Evolutionary conservation across 208 protist genomes (phyloP).

Genomic region (Novymonas esmeraldas): DNA sequence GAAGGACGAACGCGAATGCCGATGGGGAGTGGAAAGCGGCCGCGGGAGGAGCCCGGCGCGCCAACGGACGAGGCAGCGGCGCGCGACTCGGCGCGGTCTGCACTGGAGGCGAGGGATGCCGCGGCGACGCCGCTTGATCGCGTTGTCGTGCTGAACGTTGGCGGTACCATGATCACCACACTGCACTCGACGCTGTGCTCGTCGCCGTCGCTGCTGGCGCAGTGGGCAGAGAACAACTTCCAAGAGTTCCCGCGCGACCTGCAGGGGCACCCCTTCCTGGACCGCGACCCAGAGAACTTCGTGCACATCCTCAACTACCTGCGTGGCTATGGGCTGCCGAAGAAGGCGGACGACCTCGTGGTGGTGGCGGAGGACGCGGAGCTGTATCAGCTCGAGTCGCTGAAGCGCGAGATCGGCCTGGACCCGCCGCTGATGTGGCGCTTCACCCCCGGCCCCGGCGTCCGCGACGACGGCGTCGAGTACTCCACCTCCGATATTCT

Average conservation of each 20-base stretch:
- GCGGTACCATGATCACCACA: slow-evolving; percentile 69
- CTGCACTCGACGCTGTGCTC: slow-evolving; percentile 71
- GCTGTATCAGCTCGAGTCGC: slow-evolving; percentile 54
- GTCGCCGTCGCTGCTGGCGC: slow-evolving; percentile 57
- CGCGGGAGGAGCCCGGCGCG: slow-evolving; percentile 12
- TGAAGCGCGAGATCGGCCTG: slow-evolving; percentile 60
- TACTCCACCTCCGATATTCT: slow-evolving; percentile 84
- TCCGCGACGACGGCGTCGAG: slow-evolving; percentile 50
- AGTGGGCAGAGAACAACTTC: slow-evolving; percentile 74
- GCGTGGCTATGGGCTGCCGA: slow-evolving; percentile 80
- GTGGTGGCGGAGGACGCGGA: slow-evolving; percentile 81
- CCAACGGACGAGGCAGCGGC: slow-evolving; percentile 11
- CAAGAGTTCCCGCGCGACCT: slow-evolving; percentile 67
- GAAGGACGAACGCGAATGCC: too few relatives aligned
- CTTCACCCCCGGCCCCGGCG: slow-evolving; percentile 77
- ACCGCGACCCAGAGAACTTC: slow-evolving; percentile 83
- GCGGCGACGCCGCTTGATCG: slow-evolving; percentile 19
- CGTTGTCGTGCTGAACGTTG: slow-evolving; percentile 73
- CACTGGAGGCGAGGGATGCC: slow-evolving; percentile 19
- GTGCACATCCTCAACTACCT: slow-evolving; percentile 83
- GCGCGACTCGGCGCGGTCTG: neutral
- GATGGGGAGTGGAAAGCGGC: slow-evolving; percentile 10
- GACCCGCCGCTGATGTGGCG: slow-evolving; percentile 56
- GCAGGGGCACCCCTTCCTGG: slow-evolving; percentile 80
- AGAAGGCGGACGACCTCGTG: slow-evolving; percentile 59